Evolutionary conservation across 2,329 filamentous ascomycete genomes (phyloP), one percentile per base, ranked within the genome.

Genomic region (Calonectria hongkongensis): DNA sequence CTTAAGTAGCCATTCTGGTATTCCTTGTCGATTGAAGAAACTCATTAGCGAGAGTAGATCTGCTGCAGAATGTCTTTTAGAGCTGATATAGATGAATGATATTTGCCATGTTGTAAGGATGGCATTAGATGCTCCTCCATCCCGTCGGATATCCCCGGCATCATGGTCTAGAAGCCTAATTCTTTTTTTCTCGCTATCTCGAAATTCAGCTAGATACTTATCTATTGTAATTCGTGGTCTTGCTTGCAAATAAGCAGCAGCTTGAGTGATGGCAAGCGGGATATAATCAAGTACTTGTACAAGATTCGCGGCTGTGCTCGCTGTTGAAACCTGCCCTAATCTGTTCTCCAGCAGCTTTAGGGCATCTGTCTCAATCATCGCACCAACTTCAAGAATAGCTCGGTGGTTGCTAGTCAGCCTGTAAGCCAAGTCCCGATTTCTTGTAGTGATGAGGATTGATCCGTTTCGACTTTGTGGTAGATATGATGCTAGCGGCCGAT

Each of bases 381-480:
- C 41, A 27, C 41, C 27, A 9, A 64, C 60, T 10, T 36, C 60
- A 21, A 48, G 9, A 2, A 64, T 64, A 15, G 25, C 43, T 21
- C 28, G 16, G n/a, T 30, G 7, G 27, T 36, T 5, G 7, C 39
- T 43, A 36, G 21, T 43, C 9, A 64, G 28, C n/a, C 15, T 48
- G 18, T n/a, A 36, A 8, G 60, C 60, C 43, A 64, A 16, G 18
- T 25, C 28, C 10, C 21, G 47, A 50, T 50, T 12, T 8, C 45
- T 28, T n/a, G 45, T 65, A 10, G 62, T 65, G 27, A 65, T 9
- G 15, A 65, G 27, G 43, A 65, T 65, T 8, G 62, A 65, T 21
- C 62, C 62, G 21, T 65, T 48, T 25, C 9, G 43, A 7, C 45
- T 65, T 45, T 65, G 62, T 27, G 62, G 62, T 33, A 65, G 62